phyloP scores from a whole-genome alignment of 805 yeast species.

The Myxozyma lipomycoides region DNA sequence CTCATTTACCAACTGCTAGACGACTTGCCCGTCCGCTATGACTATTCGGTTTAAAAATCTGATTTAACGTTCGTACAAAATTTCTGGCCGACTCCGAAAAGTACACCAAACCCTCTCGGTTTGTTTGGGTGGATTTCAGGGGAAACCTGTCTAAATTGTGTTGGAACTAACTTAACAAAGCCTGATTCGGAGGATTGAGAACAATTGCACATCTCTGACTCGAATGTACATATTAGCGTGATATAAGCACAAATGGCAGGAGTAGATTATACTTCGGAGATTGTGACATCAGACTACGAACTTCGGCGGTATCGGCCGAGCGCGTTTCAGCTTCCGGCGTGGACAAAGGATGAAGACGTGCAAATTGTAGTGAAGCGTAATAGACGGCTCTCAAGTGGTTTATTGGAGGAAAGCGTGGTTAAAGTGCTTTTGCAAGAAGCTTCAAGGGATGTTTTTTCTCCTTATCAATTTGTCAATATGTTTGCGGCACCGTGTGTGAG shows the following conservation, averaged over 20 bases:
- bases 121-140: no score
- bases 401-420: slow-evolving; percentile 1
- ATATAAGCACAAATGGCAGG: no score
- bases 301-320: background rate
- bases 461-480: slow-evolving; percentile 16
- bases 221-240: no score
- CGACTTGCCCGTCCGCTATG: no score
- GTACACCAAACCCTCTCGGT: no score
- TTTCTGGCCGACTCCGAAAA: no score
- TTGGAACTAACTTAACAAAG: no score
- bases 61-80: no score
- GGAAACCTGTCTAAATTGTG: no score
- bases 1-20: background rate
- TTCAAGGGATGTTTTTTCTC: slow-evolving; percentile 5
- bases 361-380: slow-evolving; percentile 5
- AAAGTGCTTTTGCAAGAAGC: slow-evolving; percentile 12
- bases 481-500: slow-evolving; percentile 14
- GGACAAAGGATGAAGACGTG: slow-evolving; percentile 6
- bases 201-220: no score
- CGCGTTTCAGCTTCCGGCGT: slow-evolving; percentile 8
- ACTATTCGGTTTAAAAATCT: no score
- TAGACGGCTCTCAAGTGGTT: slow-evolving; percentile 8
- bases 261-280: background rate
- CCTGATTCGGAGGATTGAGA: no score
- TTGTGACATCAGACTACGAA: background rate